Conservation (phyloP, 2,329 filamentous ascomycete genomes). For the Parastagonospora nodorum region DNA sequence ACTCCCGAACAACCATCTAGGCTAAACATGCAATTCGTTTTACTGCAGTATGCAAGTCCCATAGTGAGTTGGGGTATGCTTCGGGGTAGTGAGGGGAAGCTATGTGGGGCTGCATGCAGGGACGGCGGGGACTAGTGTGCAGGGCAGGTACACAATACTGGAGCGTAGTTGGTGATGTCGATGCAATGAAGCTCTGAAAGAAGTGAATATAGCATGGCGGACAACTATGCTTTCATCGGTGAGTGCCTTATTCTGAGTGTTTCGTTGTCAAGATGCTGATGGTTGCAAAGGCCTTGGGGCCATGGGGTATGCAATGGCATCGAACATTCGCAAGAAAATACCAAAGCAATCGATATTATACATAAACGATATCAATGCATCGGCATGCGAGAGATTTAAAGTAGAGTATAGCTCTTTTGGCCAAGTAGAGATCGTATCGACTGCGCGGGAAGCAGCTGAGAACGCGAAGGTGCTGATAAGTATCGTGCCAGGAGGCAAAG, state of each 20-base stretch:
- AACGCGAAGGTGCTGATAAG: conserved; percentile 33
- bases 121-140: neutral
- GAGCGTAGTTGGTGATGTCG: no score
- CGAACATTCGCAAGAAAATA: conserved; percentile 36
- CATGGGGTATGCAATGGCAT: conserved; percentile 43
- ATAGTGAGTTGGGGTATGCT: conserved; percentile 19
- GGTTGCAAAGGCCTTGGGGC: conserved; percentile 35
- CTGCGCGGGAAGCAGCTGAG: conserved; percentile 34
- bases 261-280: neutral
- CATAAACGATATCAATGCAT: conserved; percentile 36
- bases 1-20: neutral
- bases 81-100: conserved; percentile 28
- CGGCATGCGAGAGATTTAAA: conserved; percentile 29
- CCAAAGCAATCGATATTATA: conserved; percentile 23
- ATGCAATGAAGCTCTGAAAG: no score
- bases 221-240: conserved; percentile 38
- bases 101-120: conserved; percentile 33
- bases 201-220: conserved; percentile 24
- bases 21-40: neutral
- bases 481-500: conserved; percentile 32
- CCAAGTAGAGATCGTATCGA: conserved; percentile 27
- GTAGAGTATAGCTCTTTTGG: conserved; percentile 23
- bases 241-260: neutral
- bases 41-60: neutral
- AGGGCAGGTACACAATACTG: neutral